Conservation (phyloP, 192 early-diverging fungal genomes). For the Mortierella claussenii region DNA sequence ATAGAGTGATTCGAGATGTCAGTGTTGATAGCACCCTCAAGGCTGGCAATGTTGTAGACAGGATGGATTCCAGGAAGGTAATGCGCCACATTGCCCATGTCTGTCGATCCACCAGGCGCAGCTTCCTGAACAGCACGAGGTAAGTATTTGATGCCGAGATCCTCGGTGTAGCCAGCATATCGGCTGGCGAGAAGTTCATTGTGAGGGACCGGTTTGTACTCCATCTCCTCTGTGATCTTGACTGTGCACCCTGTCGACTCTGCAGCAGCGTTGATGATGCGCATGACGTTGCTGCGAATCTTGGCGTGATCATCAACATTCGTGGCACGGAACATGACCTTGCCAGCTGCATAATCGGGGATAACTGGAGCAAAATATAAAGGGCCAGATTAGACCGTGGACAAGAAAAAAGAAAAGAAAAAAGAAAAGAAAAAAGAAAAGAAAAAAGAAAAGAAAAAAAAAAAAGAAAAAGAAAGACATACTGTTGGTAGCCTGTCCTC, state of each 20-base stretch:
- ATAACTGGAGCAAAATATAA: conserved; percentile 60
- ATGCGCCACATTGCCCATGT: conserved; percentile 25
- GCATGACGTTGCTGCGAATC: conserved; percentile 62
- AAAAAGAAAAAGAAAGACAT: neutral
- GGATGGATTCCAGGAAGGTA: conserved; percentile 40
- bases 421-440: neutral
- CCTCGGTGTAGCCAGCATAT: conserved; percentile 25
- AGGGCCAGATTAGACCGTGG: neutral
- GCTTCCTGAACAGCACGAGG: conserved; percentile 21
- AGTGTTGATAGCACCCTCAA: conserved; percentile 59
- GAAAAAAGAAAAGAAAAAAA: neutral
- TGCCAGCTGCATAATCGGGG: conserved; percentile 68
- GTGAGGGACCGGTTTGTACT: conserved; percentile 67
- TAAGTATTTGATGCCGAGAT: conserved; percentile 15
- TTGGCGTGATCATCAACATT: conserved; percentile 56
- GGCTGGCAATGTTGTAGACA: conserved; percentile 29
- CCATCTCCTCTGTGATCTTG: conserved; percentile 60
- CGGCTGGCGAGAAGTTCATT: conserved; percentile 52
- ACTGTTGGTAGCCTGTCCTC: conserved; percentile 69
- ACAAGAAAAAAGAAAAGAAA: conserved; percentile 2
- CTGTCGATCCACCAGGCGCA: conserved; percentile 10
- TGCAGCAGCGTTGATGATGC: conserved; percentile 72
- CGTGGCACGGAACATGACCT: conserved; percentile 69
- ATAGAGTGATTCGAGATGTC: conserved; percentile 70
- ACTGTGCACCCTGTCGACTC: conserved; percentile 74